A percentile compares a stretch with the other conserved stretches of the same genome.
Conservation (phyloP, 164 flowering plant species). For the Kingdonia uniflora region DNA sequence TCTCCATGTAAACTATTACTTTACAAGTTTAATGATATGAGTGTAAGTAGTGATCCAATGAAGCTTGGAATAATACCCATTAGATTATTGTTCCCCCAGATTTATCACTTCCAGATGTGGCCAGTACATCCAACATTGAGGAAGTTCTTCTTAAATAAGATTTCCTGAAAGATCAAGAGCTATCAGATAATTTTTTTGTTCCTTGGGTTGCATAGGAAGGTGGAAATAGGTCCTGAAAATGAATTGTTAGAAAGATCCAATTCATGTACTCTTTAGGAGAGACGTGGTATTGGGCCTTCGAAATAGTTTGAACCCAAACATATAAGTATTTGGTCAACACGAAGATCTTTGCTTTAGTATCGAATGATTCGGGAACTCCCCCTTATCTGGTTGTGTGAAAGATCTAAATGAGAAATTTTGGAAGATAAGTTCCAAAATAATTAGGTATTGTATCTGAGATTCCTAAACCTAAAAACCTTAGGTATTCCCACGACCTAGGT, state of each 20-base stretch:
- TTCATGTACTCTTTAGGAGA: not conserved
- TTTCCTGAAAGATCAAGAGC: not conserved
- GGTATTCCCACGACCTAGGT: no score
- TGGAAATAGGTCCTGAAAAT: not conserved
- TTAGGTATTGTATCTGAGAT: constrained; percentile 1
- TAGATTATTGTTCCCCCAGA: not conserved
- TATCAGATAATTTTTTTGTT: not conserved
- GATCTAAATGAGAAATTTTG: not conserved
- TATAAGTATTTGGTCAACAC: not conserved
- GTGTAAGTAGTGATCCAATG: not conserved
- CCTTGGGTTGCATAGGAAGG: not conserved
- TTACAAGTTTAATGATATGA: not conserved
- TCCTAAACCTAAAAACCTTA: no score
- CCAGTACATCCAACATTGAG: not conserved
- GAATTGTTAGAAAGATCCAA: not conserved
- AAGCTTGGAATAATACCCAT: not conserved
- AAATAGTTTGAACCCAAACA: not conserved
- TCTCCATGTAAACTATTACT: not conserved
- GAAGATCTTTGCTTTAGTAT: not conserved
- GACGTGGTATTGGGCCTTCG: not conserved
- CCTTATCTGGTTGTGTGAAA: not conserved
- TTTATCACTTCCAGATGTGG: not conserved
- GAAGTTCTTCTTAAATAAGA: not conserved
- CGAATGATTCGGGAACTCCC: not conserved
- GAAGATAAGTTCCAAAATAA: constrained; percentile 1